Evolutionary conservation across 73 alveolate genomes (phyloP).

Genomic region (Effrenium voratum): DNA sequence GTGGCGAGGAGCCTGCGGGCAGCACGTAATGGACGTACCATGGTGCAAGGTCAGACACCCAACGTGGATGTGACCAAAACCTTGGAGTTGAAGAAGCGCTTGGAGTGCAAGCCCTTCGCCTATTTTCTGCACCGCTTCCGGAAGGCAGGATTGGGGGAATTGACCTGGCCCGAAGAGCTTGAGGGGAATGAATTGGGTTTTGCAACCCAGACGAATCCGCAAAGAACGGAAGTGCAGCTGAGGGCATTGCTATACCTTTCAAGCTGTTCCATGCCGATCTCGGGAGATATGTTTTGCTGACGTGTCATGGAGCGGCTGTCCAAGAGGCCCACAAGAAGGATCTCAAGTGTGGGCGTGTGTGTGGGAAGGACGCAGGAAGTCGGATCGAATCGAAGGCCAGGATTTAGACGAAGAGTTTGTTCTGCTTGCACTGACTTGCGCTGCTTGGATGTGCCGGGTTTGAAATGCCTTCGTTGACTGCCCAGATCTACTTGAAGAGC

Average conservation of each 20-base stretch:
- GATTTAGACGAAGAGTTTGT: background rate
- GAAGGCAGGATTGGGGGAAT: constrained; percentile 11
- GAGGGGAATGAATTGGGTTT: background rate
- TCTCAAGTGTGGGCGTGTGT: background rate
- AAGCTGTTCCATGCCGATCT: too few species aligned
- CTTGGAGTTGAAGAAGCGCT: constrained; percentile 21
- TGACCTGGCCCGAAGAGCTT: background rate
- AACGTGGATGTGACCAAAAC: constrained; percentile 73
- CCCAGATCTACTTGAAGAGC: constrained; percentile 86
- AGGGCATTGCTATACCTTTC: too few species aligned
- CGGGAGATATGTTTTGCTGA: too few species aligned
- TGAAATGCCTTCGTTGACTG: too few species aligned
- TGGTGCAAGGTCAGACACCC: constrained; percentile 36
- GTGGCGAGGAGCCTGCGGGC: too few species aligned
- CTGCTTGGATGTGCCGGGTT: too few species aligned
- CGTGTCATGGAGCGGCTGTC: too few species aligned
- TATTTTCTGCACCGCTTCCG: constrained; percentile 92
- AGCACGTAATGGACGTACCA: background rate
- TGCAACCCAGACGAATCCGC: background rate
- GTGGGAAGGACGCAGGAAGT: background rate
- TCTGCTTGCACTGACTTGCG: too few species aligned
- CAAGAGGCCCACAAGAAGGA: too few species aligned
- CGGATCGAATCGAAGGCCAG: background rate
- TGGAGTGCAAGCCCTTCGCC: constrained; percentile 89
- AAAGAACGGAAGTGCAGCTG: too few species aligned